Evolutionary conservation across 371 early-diverging fungal species (phyloP), one percentile per base, ranked within the genome.

Genomic region (Parasitella parasitica): DNA sequence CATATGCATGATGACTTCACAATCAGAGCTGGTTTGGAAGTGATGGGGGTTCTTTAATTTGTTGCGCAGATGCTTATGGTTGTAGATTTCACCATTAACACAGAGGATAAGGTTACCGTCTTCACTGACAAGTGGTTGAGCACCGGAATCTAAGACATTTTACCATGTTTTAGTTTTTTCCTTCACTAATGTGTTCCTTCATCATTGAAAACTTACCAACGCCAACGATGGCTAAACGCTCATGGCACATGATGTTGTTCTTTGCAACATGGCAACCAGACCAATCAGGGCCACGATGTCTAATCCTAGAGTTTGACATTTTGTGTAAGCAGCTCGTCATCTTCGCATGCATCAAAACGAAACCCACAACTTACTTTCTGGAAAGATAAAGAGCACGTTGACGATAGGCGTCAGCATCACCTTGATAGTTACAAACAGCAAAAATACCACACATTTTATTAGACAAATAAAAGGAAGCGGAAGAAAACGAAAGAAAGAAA

Each of bases 281-380:
- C 95, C 96, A 96, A 81, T 97, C 97, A 34, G 98, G 98, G 38
- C 98, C 98, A 71, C 98, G 93, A 72, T 97, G 98, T 64, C 98
- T 86, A 48, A 97, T 76, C 57, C 77, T 75, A 63, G 70, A 36
- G 20, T 27, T 50, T 49, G 13, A 8, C 38, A 6, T 15, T 15
- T 26, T 28, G 30, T 26, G 28, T 27, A 49, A 9, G 18, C 41
- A 41, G 20, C 18, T n/a, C 24, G 13, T 18, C 18, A 50, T 16
- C 27, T 50, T 20, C 16, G 28, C 28, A n/a, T 28, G 8, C 30
- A 28, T n/a, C 16, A 27, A 4, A 22, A 39, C n/a, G n/a, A n/a
- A n/a, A n/a, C n/a, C n/a, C n/a, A n/a, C n/a, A 7, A 62, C 78
- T 72, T 86, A 94, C 95, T 87, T 88, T 80, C 93, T 96, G 43